phyloP scores from a whole-genome alignment of 768 basidiomycete genomes.

The Thelephora ganbajun region DNA sequence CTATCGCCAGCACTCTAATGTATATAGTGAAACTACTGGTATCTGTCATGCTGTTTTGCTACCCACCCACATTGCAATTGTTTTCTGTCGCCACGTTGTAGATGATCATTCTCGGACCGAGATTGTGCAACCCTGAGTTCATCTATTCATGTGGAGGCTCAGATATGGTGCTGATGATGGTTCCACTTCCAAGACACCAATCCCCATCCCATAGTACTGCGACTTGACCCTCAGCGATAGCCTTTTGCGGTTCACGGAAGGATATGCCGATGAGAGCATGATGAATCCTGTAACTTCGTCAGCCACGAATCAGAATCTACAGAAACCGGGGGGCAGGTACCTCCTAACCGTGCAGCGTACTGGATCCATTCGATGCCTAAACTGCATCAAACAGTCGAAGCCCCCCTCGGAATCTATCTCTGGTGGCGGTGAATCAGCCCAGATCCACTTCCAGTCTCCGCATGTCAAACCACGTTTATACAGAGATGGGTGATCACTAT shows the following conservation, averaged over 20 bases:
- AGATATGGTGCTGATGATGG: slow-evolving; percentile 25
- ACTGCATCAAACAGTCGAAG: slow-evolving; percentile 36
- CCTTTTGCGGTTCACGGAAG: slow-evolving; percentile 47
- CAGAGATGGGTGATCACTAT: slow-evolving; percentile 49
- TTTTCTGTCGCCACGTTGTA: too few relatives aligned
- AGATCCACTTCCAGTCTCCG: slow-evolving; percentile 63
- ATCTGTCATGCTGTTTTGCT: too few relatives aligned
- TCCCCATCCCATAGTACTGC: slow-evolving; percentile 58
- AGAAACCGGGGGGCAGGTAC: slow-evolving; percentile 18
- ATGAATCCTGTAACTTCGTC: slow-evolving; percentile 8
- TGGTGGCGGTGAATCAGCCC: slow-evolving; percentile 41
- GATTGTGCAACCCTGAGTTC: too few relatives aligned
- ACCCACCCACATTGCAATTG: too few relatives aligned
- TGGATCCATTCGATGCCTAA: slow-evolving; percentile 55
- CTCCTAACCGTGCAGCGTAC: slow-evolving; percentile 37
- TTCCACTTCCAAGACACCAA: slow-evolving; percentile 78
- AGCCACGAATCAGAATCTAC: not conserved
- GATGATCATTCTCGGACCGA: too few relatives aligned
- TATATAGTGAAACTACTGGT: too few relatives aligned
- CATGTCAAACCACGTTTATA: slow-evolving; percentile 22
- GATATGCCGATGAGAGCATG: slow-evolving; percentile 25
- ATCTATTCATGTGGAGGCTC: too few relatives aligned
- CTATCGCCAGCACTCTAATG: too few relatives aligned
- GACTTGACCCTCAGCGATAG: slow-evolving; percentile 71
- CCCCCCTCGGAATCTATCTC: slow-evolving; percentile 29